Evolutionary conservation across 768 basidiomycete species (phyloP).

Genomic region (Ramaria rubella): DNA sequence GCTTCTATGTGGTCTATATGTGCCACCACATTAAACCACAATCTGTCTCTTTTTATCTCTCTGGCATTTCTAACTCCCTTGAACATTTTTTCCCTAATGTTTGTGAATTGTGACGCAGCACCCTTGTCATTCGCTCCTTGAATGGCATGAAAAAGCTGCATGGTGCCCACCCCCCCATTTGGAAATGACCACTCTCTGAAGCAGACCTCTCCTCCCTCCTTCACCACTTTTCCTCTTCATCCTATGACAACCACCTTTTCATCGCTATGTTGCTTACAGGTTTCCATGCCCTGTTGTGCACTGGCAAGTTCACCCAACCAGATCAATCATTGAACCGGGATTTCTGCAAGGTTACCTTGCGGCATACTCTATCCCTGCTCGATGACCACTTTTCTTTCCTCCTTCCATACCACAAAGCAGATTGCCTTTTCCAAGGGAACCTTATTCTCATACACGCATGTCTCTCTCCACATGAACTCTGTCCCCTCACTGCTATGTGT

Average conservation of each 20-base stretch:
- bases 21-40: constrained; percentile 30
- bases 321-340: constrained; percentile 11
- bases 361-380: neutral
- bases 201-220: constrained; percentile 17
- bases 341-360: constrained; percentile 5
- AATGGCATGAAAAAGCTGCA: constrained; percentile 23
- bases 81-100: constrained; percentile 26
- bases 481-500: neutral
- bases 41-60: constrained; percentile 32
- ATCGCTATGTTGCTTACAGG: constrained; percentile 17
- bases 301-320: constrained; percentile 22
- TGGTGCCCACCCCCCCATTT: constrained; percentile 14
- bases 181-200: constrained; percentile 24
- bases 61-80: constrained; percentile 31
- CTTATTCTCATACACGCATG: constrained; percentile 6
- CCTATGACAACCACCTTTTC: constrained; percentile 24
- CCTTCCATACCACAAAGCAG: constrained; percentile 18
- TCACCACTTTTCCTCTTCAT: constrained; percentile 16
- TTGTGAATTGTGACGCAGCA: constrained; percentile 11
- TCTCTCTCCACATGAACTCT: neutral
- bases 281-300: constrained; percentile 21
- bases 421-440: constrained; percentile 18
- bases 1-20: constrained; percentile 31
- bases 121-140: constrained; percentile 25
- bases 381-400: constrained; percentile 3